Percentiles rank a stretch among this genome's conserved stretches.
These are phyloP conservation scores for Blakeslea trispora DNA, from an alignment of 371 early-diverging fungal genomes.

Conservation along the genomic window DNA sequence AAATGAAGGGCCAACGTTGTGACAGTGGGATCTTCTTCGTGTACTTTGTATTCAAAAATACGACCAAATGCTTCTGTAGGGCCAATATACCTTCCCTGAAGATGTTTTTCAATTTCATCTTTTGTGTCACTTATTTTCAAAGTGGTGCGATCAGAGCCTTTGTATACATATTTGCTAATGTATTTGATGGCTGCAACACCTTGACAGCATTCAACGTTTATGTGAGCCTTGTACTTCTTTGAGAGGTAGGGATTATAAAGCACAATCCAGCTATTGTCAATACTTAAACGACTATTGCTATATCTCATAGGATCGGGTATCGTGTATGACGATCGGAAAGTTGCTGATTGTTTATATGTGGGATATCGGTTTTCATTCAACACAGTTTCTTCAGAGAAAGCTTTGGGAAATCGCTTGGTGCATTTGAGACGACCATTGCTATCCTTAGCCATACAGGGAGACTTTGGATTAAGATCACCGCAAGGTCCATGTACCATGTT, in stretches of 20 bases:
- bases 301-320: too few relatives aligned
- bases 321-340: too few relatives aligned
- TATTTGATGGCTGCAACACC: conserved; percentile 32
- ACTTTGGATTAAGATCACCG: background rate
- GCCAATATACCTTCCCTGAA: conserved; percentile 3
- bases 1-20: background rate
- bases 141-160: conserved; percentile 1
- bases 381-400: background rate
- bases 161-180: conserved; percentile 18
- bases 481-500: background rate
- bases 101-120: background rate
- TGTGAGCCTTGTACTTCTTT: conserved; percentile 41
- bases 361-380: conserved; percentile 1
- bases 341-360: background rate
- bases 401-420: conserved; percentile 3
- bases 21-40: background rate
- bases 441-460: background rate
- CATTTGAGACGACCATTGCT: background rate
- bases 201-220: conserved; percentile 39
- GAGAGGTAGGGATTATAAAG: conserved; percentile 31
- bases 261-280: conserved; percentile 36
- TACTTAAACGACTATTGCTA: background rate
- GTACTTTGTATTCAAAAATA: conserved; percentile 5
- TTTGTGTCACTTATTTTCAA: background rate
- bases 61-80: background rate